Conservation (phyloP, 1,139 yeast species). For the Wickerhamomyces sp. region DNA sequence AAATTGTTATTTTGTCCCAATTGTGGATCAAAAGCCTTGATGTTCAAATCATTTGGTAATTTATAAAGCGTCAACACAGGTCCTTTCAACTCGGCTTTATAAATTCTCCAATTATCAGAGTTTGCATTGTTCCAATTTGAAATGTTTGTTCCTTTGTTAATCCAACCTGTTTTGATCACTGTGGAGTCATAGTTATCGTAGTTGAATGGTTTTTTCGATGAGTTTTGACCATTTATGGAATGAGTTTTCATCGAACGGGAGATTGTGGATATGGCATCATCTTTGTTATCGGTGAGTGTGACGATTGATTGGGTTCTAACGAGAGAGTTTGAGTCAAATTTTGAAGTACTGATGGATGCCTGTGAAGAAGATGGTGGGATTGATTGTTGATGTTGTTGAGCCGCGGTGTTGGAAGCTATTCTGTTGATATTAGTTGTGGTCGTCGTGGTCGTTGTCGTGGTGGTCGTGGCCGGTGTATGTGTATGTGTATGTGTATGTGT, state of each 20-base stretch:
- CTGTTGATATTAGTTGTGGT: too few relatives aligned
- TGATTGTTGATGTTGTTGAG: not conserved
- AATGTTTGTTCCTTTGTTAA: constrained; percentile 35
- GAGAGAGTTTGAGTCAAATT: not conserved
- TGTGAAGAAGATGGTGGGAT: constrained; percentile 7
- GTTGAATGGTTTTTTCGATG: constrained; percentile 19
- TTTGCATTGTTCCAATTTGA: constrained; percentile 33
- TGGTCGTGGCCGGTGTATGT: too few relatives aligned
- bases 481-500: too few relatives aligned
- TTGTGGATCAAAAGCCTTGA: constrained; percentile 40
- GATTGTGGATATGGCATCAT: constrained; percentile 6
- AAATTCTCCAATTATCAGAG: constrained; percentile 36
- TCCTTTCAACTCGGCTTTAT: constrained; percentile 63
- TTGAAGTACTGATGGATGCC: constrained; percentile 7
- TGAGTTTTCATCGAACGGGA: constrained; percentile 5
- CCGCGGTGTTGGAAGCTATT: not conserved
- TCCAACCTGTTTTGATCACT: constrained; percentile 40
- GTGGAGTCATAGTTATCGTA: constrained; percentile 32
- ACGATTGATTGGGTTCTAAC: constrained; percentile 5
- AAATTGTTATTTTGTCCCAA: constrained; percentile 16
- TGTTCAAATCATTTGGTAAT: constrained; percentile 43
- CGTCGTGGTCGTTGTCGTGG: too few relatives aligned
- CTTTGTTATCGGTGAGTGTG: constrained; percentile 7
- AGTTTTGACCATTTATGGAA: constrained; percentile 4
- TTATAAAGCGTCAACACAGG: constrained; percentile 53